phyloP scores from a whole-genome alignment of 495 filamentous ascomycete species.

The Tuber brumale region DNA sequence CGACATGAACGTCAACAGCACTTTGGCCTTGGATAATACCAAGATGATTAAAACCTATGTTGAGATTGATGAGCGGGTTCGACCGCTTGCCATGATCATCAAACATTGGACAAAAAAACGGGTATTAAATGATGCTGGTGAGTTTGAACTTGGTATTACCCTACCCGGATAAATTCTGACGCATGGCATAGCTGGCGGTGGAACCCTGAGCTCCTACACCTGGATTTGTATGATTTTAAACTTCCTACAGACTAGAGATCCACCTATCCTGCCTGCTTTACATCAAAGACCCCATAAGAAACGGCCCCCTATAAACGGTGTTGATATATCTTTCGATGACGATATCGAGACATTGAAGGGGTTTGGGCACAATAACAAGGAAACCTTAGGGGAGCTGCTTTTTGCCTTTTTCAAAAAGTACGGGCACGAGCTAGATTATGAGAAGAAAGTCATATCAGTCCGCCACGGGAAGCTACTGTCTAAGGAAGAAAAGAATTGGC shows the following conservation, averaged over 20 bases:
- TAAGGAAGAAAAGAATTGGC: conserved; percentile 81
- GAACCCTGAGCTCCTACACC: conserved; percentile 96
- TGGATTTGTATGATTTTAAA: conserved; percentile 99
- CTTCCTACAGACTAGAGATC: conserved; percentile 83
- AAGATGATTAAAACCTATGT: conserved; percentile 98
- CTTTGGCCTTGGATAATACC: conserved; percentile 87
- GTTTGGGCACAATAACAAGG: conserved; percentile 73
- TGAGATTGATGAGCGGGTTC: conserved; percentile 81
- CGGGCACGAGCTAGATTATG: conserved; percentile 86
- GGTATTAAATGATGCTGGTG: conserved; percentile 91
- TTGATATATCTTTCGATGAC: conserved; percentile 73
- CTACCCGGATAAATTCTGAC: conserved; percentile 19
- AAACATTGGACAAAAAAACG: conserved; percentile 94
- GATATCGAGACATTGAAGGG: conserved; percentile 64
- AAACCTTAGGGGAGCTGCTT: conserved; percentile 71
- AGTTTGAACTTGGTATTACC: conserved; percentile 41
- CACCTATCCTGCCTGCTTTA: conserved; percentile 79
- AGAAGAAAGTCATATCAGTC: conserved; percentile 75
- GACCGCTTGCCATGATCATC: conserved; percentile 87
- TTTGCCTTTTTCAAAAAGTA: conserved; percentile 95
- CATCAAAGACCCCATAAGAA: conserved; percentile 68
- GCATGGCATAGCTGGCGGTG: conserved; percentile 63
- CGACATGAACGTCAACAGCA: conserved; percentile 99
- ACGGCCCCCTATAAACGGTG: conserved; percentile 53
- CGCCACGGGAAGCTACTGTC: conserved; percentile 74